Evolutionary conservation across 495 filamentous ascomycete genomes (phyloP).

Genomic region (Aspergillus mulundensis): DNA sequence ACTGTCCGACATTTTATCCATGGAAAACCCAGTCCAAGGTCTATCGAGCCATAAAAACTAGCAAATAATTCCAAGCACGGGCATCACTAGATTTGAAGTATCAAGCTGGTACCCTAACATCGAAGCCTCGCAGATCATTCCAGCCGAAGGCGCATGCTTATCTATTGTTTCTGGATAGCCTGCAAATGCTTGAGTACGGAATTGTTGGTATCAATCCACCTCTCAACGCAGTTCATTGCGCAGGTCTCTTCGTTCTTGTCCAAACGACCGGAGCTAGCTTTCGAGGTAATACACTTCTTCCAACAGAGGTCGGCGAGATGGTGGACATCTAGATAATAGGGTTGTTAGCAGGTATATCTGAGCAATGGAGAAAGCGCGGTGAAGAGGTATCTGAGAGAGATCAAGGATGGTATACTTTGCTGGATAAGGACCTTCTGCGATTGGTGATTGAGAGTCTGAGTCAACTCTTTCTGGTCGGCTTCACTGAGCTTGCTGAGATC

Average conservation of each 20-base stretch:
- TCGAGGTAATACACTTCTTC: conserved; percentile 78
- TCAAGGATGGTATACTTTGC: conserved; percentile 51
- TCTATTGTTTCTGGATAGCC: conserved; percentile 49
- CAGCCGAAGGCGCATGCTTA: neutral
- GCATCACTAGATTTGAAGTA: too few relatives aligned
- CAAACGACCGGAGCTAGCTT: conserved; percentile 60
- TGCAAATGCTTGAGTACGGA: conserved; percentile 77
- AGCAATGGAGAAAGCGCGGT: neutral
- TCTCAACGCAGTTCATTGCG: conserved; percentile 84
- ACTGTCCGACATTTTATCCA: neutral
- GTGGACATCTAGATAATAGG: conserved; percentile 50
- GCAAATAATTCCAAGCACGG: neutral
- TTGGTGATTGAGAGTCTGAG: conserved; percentile 75
- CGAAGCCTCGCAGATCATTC: neutral
- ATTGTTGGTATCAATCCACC: conserved; percentile 85
- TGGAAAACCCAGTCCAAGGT: neutral
- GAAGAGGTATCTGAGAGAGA: neutral
- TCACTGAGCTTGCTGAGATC: conserved; percentile 73
- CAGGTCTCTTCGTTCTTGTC: conserved; percentile 75
- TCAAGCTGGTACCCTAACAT: neutral
- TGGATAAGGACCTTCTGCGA: conserved; percentile 77
- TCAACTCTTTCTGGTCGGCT: conserved; percentile 80
- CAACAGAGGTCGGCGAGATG: conserved; percentile 84
- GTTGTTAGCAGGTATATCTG: neutral
- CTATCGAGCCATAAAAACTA: too few relatives aligned